phyloP scores from a whole-genome alignment of 1,284 basidiomycete species.

The Rhizoctonia solani region DNA sequence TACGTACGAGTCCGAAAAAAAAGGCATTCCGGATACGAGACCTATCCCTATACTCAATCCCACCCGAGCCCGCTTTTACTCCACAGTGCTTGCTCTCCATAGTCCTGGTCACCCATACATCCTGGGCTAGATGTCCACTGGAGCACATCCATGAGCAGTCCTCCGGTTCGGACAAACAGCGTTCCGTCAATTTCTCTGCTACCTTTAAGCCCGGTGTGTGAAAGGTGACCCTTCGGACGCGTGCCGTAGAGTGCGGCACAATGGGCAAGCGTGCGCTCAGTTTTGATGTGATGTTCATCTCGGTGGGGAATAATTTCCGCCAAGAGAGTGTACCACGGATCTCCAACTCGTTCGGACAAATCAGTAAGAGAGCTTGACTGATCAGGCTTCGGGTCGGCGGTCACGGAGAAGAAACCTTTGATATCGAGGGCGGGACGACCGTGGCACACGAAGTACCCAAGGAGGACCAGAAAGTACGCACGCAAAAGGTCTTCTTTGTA shows the following conservation, averaged over 20 bases:
- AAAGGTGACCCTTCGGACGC: slow-evolving; percentile 23
- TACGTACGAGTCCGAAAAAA: too few species aligned
- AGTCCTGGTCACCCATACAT: too few species aligned
- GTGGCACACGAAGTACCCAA: slow-evolving; percentile 31
- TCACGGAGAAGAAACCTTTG: slow-evolving; percentile 16
- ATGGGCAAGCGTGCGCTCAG: slow-evolving; percentile 33
- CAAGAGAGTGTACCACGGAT: slow-evolving; percentile 35
- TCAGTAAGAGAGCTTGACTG: not conserved
- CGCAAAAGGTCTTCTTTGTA: slow-evolving; percentile 23
- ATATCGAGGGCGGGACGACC: slow-evolving; percentile 33
- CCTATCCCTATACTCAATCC: too few species aligned
- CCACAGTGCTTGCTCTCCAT: too few species aligned
- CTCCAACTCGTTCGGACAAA: slow-evolving; percentile 12
- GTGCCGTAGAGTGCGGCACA: slow-evolving; percentile 33
- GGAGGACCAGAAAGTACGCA: slow-evolving; percentile 22
- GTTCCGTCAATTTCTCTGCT: slow-evolving; percentile 36
- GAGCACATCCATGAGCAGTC: slow-evolving; percentile 32
- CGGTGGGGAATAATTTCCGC: slow-evolving; percentile 33
- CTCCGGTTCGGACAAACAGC: slow-evolving; percentile 36
- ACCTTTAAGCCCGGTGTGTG: slow-evolving; percentile 17
- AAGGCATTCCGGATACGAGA: too few species aligned
- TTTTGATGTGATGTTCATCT: slow-evolving; percentile 37
- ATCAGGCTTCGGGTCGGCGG: slow-evolving; percentile 7
- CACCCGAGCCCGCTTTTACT: too few species aligned
- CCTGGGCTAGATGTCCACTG: too few species aligned